phyloP scores from a whole-genome alignment of 805 yeast species.

The Torulaspora microellipsoides region DNA sequence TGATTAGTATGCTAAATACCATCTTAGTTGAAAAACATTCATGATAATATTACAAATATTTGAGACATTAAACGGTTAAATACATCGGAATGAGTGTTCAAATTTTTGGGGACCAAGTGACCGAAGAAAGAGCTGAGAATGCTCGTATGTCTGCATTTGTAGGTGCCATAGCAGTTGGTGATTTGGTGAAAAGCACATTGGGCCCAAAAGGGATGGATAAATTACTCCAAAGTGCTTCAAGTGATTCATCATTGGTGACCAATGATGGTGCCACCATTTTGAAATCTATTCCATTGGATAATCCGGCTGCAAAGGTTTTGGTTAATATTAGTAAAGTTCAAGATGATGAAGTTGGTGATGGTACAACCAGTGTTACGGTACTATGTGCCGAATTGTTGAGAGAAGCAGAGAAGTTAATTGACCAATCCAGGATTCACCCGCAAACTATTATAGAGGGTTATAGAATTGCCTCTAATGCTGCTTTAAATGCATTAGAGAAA shows the following conservation, averaged over 20 bases:
- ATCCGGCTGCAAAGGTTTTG: conserved; percentile 94
- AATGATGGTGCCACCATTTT: conserved; percentile 98
- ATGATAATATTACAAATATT: not conserved
- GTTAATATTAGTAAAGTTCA: conserved; percentile 95
- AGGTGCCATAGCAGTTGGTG: conserved; percentile 99
- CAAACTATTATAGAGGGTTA: conserved; percentile 96
- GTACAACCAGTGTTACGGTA: conserved; percentile 94
- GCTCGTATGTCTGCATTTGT: conserved; percentile 97
- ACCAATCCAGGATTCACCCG: conserved; percentile 85
- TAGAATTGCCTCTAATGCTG: conserved; percentile 83
- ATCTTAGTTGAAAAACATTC: too few relatives aligned
- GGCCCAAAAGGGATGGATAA: conserved; percentile 99
- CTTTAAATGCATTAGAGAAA: conserved; percentile 70
- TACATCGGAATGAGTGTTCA: conserved; percentile 50
- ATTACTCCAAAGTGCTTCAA: conserved; percentile 77
- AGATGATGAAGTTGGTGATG: conserved; percentile 98
- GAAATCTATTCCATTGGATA: conserved; percentile 89
- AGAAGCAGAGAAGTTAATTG: conserved; percentile 91
- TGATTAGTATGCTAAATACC: too few relatives aligned
- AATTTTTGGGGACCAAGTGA: conserved; percentile 94
- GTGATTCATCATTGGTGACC: conserved; percentile 76
- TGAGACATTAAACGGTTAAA: not conserved
- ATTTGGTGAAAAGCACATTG: conserved; percentile 84
- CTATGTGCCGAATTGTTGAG: conserved; percentile 85
- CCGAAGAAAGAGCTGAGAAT: conserved; percentile 96